Evolutionary conservation across 768 basidiomycete species (phyloP), one percentile per base, ranked within the genome.

Genomic region (Boletus patriciae): DNA sequence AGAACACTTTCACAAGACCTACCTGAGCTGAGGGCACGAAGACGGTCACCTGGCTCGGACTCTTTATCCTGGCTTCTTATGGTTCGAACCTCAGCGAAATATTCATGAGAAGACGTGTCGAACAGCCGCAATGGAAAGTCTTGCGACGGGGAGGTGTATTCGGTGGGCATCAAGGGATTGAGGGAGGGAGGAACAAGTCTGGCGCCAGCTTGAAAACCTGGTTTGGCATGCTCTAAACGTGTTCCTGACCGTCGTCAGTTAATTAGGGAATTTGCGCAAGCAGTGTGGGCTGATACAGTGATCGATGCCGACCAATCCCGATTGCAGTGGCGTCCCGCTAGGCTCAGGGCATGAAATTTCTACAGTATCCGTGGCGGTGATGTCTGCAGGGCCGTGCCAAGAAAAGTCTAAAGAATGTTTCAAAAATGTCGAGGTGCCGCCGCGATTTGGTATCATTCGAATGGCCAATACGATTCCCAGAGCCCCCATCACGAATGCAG

Each of bases 31-130:
- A 70, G 38, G 1, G 61, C 33, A 33, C 33, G 64, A 21, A 66
- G 46, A 27, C 50, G 53, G 36, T 46, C 42, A 13, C 42, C 58
- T 6, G 54, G 12, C 34, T 62, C 63, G 15, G 61, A 46, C 5
- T 69, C 71, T 23, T 73, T 71, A 41, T 65, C 68, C 50, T 62
- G 64, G 34, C 53, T 64, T 10, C 46, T 50, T 15, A 61, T 53
- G n/a, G 61, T 56, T 10, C 42, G 52, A 45, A 58, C 50, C 2
- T 69, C 61, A 3, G 50, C 21, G 2, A 57, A 59, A 18, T 54
- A 60, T 18, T 61, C 56, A 23, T 27, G 8, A 2, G 57, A 57
- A 23, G 21, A 23, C 3, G 57, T 38, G 33, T 57, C 44, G 34
- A 66, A 46, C 21, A 38, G 58, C 15, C 48, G 62, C 37, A 67